phyloP scores from a whole-genome alignment of 805 yeast genomes.

The Brettanomyces anomalus region DNA sequence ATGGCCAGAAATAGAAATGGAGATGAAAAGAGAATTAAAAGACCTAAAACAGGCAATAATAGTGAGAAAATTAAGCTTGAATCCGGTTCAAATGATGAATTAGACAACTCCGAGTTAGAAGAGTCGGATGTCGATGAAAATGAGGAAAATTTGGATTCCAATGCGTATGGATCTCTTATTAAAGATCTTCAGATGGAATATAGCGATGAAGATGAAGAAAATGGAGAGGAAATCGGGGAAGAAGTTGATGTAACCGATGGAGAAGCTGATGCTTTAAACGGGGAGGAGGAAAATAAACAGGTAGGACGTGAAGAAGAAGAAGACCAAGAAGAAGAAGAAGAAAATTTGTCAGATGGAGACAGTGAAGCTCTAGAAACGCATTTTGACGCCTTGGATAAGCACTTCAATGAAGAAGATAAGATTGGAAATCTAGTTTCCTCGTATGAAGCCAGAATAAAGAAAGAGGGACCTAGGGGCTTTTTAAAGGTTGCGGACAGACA shows the following conservation, averaged over 20 bases:
- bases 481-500: slow-evolving; percentile 10
- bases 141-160: slow-evolving; percentile 7
- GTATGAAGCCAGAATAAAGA: slow-evolving; percentile 16
- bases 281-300: slow-evolving; percentile 10
- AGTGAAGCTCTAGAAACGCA: slow-evolving; percentile 13
- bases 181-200: slow-evolving; percentile 14
- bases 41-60: slow-evolving; percentile 7
- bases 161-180: slow-evolving; percentile 20
- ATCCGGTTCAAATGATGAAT: background rate
- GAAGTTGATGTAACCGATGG: slow-evolving; percentile 19
- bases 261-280: background rate
- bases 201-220: slow-evolving; percentile 4
- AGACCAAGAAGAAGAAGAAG: slow-evolving; percentile 4
- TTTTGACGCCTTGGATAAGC: slow-evolving; percentile 68
- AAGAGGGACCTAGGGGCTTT: slow-evolving; percentile 9
- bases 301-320: slow-evolving; percentile 10
- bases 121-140: slow-evolving; percentile 12
- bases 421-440: slow-evolving; percentile 25
- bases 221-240: slow-evolving; percentile 13
- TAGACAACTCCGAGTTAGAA: slow-evolving; percentile 2
- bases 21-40: slow-evolving; percentile 11
- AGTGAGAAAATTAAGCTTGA: background rate
- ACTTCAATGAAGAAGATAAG: slow-evolving; percentile 48
- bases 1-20: slow-evolving; percentile 8
- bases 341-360: slow-evolving; percentile 3